Conservation (phyloP, 2,329 filamentous ascomycete species). For the Alternaria sp. region DNA sequence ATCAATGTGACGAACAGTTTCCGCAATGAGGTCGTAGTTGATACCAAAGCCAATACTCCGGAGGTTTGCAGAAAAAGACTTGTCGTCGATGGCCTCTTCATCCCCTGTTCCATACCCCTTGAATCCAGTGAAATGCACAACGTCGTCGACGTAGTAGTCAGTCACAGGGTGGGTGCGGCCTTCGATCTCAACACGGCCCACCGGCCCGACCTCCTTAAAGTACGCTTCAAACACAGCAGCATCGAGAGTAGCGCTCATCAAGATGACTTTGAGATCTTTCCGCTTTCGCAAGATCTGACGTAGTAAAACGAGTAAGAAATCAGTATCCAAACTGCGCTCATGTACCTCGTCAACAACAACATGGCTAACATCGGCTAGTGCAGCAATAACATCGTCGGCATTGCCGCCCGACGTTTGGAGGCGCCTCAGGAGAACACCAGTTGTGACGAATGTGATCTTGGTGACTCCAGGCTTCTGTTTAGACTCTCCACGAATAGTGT, state of each 20-base stretch:
- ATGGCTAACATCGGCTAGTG: slow-evolving; percentile 89
- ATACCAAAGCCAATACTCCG: slow-evolving; percentile 73
- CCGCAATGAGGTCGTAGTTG: slow-evolving; percentile 86
- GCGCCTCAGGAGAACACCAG: slow-evolving; percentile 86
- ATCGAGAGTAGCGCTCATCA: slow-evolving; percentile 97
- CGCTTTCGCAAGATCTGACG: slow-evolving; percentile 79
- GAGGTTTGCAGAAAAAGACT: slow-evolving; percentile 52
- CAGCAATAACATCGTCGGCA: slow-evolving; percentile 79
- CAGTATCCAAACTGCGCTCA: slow-evolving; percentile 91
- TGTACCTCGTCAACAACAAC: slow-evolving; percentile 97
- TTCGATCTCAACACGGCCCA: slow-evolving; percentile 84
- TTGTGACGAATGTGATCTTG: slow-evolving; percentile 94
- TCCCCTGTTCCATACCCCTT: slow-evolving; percentile 57
- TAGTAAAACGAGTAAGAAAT: slow-evolving; percentile 88
- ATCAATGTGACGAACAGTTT: slow-evolving; percentile 84
- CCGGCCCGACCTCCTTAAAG: slow-evolving; percentile 74
- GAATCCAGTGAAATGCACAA: slow-evolving; percentile 82
- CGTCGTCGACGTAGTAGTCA: slow-evolving; percentile 89
- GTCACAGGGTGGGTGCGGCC: slow-evolving; percentile 90
- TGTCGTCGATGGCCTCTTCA: slow-evolving; percentile 61
- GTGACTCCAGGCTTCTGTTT: slow-evolving; percentile 75
- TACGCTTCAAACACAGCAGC: slow-evolving; percentile 85
- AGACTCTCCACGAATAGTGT: slow-evolving; percentile 89
- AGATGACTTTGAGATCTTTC: slow-evolving; percentile 83
- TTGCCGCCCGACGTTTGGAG: slow-evolving; percentile 89